Evolutionary conservation across 306 rosid genomes (phyloP), one percentile per base, ranked within the genome.

Genomic region (Amphicarpaea edgeworthii): DNA sequence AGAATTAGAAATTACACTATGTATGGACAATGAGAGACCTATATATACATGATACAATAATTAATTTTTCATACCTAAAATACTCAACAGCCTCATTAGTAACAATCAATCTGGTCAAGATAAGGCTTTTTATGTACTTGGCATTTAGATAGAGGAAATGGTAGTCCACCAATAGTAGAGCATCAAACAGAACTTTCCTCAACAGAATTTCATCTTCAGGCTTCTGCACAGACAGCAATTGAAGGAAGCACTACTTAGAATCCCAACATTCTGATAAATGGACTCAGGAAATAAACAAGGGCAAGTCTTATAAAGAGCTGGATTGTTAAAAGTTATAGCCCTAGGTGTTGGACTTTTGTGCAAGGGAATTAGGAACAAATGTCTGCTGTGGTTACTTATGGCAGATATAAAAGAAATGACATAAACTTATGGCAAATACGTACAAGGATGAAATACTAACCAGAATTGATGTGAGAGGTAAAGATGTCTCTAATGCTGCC

Each of bases 151-250:
- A 79, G 30, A 88, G 78, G 81, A 83, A 90, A 57, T 96, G 83
- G 79, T 90, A 93, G 7, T 90, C 98, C 30, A 83, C 96, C 85
- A 91, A 82, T 79, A 93, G 74, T 50, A 90, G 41, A 57, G 83
- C 89, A 86, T 93, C 97, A 76, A 73, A 87, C 19, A 93, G 66
- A 85, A 90, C 84, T 83, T 87, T 85, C 83, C 89, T 88, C 43
- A 87, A 78, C 65, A 88, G 60, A 77, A 75, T 49, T 84, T 90
- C 91, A 63, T 80, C 93, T 74, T 85, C 91, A 65, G 86, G 81
- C 43, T 87, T 86, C 98, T 93, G 91, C 90, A 76, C 6, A 72
- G 30, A 83, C 70, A 70, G 34, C 34, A 11, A 64, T 21, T 55
- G 10, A 80, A 55, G 15, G 23, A 70, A 51, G 20, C 21, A 66